Evolutionary conservation across 2,329 filamentous ascomycete species (phyloP).

Genomic region (Cercospora zeina): DNA sequence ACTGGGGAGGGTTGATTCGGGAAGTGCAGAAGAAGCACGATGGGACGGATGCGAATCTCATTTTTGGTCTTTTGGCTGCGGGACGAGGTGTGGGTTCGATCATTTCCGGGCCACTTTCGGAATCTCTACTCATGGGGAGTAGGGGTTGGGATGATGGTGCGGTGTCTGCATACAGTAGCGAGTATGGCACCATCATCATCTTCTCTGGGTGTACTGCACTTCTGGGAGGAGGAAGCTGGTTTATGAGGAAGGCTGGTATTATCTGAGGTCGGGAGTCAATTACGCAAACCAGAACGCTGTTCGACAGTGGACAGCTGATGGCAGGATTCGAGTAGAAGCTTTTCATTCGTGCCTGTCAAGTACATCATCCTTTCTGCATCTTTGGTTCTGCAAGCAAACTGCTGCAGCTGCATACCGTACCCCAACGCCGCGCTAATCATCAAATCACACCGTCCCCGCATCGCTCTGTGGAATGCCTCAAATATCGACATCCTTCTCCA

Average conservation of each 20-base stretch:
- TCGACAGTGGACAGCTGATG: no score
- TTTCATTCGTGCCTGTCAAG: background rate
- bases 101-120: constrained; percentile 54
- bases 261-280: constrained; percentile 16
- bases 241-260: constrained; percentile 25
- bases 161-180: constrained; percentile 44
- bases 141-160: constrained; percentile 28
- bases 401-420: constrained; percentile 8
- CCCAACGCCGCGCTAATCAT: constrained; percentile 20
- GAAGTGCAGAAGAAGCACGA: constrained; percentile 29
- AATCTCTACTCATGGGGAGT: constrained; percentile 44
- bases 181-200: constrained; percentile 46
- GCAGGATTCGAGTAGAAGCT: background rate
- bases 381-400: constrained; percentile 1
- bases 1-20: constrained; percentile 37
- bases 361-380: background rate
- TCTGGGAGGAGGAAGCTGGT: constrained; percentile 27
- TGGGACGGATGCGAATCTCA: constrained; percentile 48
- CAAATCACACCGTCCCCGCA: background rate
- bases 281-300: no score
- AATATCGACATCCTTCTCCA: constrained; percentile 39
- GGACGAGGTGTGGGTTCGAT: constrained; percentile 56
- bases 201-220: constrained; percentile 42
- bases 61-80: constrained; percentile 52
- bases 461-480: background rate